phyloP scores from a whole-genome alignment of 192 early-diverging fungal genomes.

The Geranomyces michiganensis region DNA sequence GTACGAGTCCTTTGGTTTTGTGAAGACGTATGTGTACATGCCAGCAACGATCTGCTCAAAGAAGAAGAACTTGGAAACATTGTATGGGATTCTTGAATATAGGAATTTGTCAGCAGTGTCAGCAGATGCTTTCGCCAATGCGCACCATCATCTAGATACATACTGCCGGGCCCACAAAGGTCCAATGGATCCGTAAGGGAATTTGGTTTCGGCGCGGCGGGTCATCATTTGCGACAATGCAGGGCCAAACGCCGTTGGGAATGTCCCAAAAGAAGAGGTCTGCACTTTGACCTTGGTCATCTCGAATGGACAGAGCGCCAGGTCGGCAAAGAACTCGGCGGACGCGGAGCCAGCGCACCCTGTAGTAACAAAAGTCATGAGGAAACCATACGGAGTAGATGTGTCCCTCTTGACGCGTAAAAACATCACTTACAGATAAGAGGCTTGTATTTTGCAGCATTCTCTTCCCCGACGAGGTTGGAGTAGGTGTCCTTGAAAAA shows the following conservation, averaged over 20 bases:
- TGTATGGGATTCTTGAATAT: slow-evolving; percentile 68
- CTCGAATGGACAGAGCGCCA: slow-evolving; percentile 82
- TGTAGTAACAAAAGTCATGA: slow-evolving; percentile 5
- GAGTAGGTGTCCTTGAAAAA: slow-evolving; percentile 79
- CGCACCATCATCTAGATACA: not conserved
- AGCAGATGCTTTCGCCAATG: no score
- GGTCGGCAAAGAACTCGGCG: slow-evolving; percentile 80
- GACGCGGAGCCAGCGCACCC: slow-evolving; percentile 59
- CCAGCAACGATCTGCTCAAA: slow-evolving; percentile 65
- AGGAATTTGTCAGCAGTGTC: no score
- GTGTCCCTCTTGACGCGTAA: not conserved
- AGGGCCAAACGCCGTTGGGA: slow-evolving; percentile 65
- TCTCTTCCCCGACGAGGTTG: slow-evolving; percentile 50
- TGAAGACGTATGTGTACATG: slow-evolving; percentile 37
- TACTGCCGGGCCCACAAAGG: slow-evolving; percentile 78
- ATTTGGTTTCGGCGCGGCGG: slow-evolving; percentile 57
- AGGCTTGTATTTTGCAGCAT: slow-evolving; percentile 71
- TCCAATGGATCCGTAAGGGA: slow-evolving; percentile 49
- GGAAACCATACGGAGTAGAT: not conserved
- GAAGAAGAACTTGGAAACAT: slow-evolving; percentile 81
- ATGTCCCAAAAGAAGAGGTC: slow-evolving; percentile 69
- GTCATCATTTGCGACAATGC: slow-evolving; percentile 47
- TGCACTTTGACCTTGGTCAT: slow-evolving; percentile 85
- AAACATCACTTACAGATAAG: slow-evolving; percentile 52
- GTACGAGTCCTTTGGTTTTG: slow-evolving; percentile 69